Base-by-base conservation (phyloP, 2,329 filamentous ascomycete genomes). In the Metarhizium anisopliae region DNA sequence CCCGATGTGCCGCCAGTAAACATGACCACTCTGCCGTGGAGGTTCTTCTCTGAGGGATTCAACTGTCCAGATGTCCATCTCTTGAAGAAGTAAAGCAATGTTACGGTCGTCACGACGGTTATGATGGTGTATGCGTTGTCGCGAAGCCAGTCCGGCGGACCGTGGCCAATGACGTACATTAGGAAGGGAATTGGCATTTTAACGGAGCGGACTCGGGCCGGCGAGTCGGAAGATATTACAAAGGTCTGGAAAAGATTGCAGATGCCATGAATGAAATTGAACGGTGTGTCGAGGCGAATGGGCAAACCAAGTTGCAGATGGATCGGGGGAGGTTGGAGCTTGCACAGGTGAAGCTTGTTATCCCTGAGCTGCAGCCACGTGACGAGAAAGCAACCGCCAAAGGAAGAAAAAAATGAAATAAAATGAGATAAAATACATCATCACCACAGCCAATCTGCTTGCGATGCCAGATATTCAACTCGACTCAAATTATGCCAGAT, bases 1-100 rank as follows among this genome's bases (percentile, higher is more conserved):
- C 94, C 94, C 50, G 92, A 93, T 53, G 94, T 99, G 32, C 93
- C 94, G 62, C 94, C 92, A 18, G 94, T 99, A 53, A 99, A 83
- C 78, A 99, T 86, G 49, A 96, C 80, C 51, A 99, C 90, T 68
- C 95, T 95, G 51, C 90, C 91, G 71, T 96, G 91, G 85, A 99
- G 91, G 55, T 87, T 80, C 57, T 90, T 82, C 68, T 96, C 91
- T 30, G 89, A 81, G 47, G 72, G 74, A 70, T 94, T 96, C 62
- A 72, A 75, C 13, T 85, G 81, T 62, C 94, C 95, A 60, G 83
- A 83, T 65, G 86, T 88, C 74, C 87, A 96, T 65, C 78, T 77
- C 77, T 96, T 97, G 51, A 80, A 64, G 35, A 79, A 58, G 51
- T 68, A 67, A 32, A 83, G 62, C 45, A 71, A 60, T 6, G 68